Conservation (phyloP, 306 rosid genomes). For the Cyamopsis tetragonoloba region DNA sequence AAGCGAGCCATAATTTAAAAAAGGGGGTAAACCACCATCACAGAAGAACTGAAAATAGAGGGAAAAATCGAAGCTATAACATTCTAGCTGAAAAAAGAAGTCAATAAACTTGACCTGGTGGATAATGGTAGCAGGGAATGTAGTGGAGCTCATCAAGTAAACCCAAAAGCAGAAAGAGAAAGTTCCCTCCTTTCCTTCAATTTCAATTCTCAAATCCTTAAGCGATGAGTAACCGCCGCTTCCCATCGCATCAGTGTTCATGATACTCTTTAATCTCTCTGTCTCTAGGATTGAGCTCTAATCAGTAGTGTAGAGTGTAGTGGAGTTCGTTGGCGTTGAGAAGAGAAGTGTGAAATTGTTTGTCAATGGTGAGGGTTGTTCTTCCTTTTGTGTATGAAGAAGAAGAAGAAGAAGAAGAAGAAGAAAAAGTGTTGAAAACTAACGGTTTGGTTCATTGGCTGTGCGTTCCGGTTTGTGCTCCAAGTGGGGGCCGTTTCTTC, state of each 20-base stretch:
- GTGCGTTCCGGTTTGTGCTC: too few species aligned
- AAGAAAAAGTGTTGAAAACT: too few species aligned
- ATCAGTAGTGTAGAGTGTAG: background rate
- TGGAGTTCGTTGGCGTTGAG: constrained; percentile 8
- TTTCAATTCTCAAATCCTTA: constrained; percentile 58
- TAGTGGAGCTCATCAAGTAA: constrained; percentile 49
- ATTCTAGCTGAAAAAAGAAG: background rate
- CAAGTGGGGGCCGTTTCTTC: too few species aligned
- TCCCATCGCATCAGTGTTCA: constrained; percentile 43
- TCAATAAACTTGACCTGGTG: constrained; percentile 48
- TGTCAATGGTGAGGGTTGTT: too few species aligned
- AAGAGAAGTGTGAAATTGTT: too few species aligned
- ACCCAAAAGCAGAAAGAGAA: constrained; percentile 82
- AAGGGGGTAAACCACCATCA: background rate
- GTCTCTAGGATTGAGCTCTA: constrained; percentile 8
- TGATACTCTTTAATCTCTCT: background rate
- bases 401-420: too few species aligned
- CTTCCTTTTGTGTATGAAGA: too few species aligned
- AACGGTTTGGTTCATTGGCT: too few species aligned
- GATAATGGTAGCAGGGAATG: constrained; percentile 64
- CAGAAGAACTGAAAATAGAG: background rate
- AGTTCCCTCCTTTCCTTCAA: constrained; percentile 46
- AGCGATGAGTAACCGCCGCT: constrained; percentile 45
- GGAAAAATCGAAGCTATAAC: background rate
- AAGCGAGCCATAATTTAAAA: too few species aligned